A percentile compares a stretch with the other conserved stretches of the same genome.
These are phyloP conservation scores for Nidularia pulvinata DNA, from an alignment of 768 basidiomycete genomes.

Conservation along the genomic window DNA sequence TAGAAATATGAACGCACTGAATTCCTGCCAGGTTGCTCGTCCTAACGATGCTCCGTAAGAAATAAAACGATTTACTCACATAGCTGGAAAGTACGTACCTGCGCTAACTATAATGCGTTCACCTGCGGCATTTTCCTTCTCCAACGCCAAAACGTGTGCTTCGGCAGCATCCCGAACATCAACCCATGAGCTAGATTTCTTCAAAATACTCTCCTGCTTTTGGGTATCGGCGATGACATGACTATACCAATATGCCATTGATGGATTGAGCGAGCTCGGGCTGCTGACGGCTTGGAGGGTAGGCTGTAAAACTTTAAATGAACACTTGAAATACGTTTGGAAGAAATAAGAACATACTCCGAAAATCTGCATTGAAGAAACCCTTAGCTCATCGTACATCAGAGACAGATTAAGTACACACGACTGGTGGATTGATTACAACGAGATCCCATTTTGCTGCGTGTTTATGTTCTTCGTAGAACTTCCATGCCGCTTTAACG, in stretches of 20 bases:
- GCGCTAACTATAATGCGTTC: conserved; percentile 49
- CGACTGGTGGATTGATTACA: conserved; percentile 51
- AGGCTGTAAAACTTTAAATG: background rate
- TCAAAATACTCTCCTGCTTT: conserved; percentile 11
- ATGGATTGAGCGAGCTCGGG: background rate
- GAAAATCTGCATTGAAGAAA: conserved; percentile 14
- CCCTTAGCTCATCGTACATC: background rate
- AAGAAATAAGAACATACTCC: conserved; percentile 8
- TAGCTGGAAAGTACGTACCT: conserved; percentile 9
- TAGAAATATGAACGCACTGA: background rate
- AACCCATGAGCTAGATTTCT: conserved; percentile 22
- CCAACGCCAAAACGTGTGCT: conserved; percentile 51
- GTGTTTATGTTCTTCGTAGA: conserved; percentile 31
- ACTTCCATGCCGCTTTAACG: conserved; percentile 26
- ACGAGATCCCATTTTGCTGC: conserved; percentile 51
- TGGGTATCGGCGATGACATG: background rate
- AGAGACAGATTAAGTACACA: conserved; percentile 10
- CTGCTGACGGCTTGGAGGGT: background rate
- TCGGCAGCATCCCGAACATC: conserved; percentile 51
- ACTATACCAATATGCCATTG: background rate
- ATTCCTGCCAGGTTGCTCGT: background rate
- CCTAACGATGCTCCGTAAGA: background rate
- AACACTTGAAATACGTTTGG: background rate
- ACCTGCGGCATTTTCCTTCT: conserved; percentile 44
- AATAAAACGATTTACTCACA: background rate